Evolutionary conservation across 2,329 filamentous ascomycete genomes (phyloP).

Genomic region (Penicillium sp.): DNA sequence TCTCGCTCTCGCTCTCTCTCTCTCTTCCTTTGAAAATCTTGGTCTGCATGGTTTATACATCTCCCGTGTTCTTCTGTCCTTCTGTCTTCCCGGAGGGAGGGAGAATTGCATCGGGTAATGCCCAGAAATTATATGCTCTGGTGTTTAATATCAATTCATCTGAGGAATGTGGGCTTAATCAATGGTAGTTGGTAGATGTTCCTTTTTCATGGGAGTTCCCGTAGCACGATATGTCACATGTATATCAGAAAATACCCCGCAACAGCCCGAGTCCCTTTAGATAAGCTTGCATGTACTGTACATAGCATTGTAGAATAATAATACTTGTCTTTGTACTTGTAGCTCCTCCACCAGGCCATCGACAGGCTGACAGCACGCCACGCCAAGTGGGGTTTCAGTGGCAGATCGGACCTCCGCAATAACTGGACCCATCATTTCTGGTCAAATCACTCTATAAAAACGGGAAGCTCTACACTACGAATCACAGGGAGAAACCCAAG

Average conservation of each 20-base stretch:
- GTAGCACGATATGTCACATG: background rate
- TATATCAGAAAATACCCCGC: background rate
- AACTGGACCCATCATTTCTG: background rate
- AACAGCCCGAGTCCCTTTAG: background rate
- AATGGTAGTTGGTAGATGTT: no score
- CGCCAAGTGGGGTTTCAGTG: conserved; percentile 21
- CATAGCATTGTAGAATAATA: no score
- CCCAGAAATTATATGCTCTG: conserved; percentile 12
- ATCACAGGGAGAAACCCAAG: no score
- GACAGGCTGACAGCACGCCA: conserved; percentile 21
- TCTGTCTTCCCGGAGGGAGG: conserved; percentile 2
- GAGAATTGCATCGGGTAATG: conserved; percentile 15
- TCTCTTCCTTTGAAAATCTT: conserved; percentile 11
- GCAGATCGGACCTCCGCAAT: conserved; percentile 13
- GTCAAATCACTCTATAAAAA: background rate
- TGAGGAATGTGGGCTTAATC: background rate
- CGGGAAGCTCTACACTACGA: no score
- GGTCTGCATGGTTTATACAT: conserved; percentile 12
- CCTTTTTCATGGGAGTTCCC: no score
- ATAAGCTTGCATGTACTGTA: background rate
- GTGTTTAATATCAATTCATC: conserved; percentile 6
- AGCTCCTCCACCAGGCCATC: background rate
- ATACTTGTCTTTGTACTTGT: no score
- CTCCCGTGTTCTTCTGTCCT: background rate
- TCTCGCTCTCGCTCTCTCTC: background rate